A percentile compares a stretch with the other conserved stretches of the same genome.
Evolutionary conservation across 306 rosid species (phyloP).

Genomic region (Glycine soja): DNA sequence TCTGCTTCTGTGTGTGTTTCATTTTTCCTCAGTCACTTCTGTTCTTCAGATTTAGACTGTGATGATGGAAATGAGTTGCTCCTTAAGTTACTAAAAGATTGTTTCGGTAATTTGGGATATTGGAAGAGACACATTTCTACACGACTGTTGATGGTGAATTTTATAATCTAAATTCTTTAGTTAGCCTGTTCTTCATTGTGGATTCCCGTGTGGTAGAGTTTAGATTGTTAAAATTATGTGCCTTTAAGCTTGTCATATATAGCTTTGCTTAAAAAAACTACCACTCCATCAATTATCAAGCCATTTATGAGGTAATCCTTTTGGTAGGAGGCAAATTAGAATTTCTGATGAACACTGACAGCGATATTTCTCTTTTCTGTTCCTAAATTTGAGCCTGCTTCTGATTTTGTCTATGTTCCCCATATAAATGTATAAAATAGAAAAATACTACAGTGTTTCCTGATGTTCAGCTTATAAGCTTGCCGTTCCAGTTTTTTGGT

Average conservation of each 20-base stretch:
- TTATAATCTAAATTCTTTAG: slow-evolving; percentile 8
- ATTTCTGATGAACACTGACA: slow-evolving; percentile 1
- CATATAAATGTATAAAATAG: neutral
- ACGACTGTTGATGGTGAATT: neutral
- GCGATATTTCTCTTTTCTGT: neutral
- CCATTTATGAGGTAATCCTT: neutral
- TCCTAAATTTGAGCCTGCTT: slow-evolving; percentile 22
- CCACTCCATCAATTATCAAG: neutral
- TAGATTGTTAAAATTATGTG: slow-evolving; percentile 22
- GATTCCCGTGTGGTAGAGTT: slow-evolving; percentile 12
- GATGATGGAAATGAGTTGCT: slow-evolving; percentile 21
- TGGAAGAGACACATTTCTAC: neutral
- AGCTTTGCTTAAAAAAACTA: slow-evolving; percentile 7
- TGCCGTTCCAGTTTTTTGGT: slow-evolving; percentile 19
- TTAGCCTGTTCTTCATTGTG: slow-evolving; percentile 12
- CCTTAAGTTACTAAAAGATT: neutral
- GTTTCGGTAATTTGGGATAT: slow-evolving; percentile 14
- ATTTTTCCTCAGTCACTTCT: slow-evolving; percentile 4
- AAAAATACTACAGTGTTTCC: neutral
- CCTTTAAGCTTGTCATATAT: neutral
- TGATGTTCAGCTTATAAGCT: neutral
- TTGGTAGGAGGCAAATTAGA: slow-evolving; percentile 9
- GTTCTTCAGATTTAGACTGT: slow-evolving; percentile 12
- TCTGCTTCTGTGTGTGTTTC: neutral
- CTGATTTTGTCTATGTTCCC: slow-evolving; percentile 1